Percentiles rank a stretch among this genome's conserved stretches.
These are phyloP conservation scores for Lentinula sp. DNA, from an alignment of 768 basidiomycete species.

Conservation along the genomic window DNA sequence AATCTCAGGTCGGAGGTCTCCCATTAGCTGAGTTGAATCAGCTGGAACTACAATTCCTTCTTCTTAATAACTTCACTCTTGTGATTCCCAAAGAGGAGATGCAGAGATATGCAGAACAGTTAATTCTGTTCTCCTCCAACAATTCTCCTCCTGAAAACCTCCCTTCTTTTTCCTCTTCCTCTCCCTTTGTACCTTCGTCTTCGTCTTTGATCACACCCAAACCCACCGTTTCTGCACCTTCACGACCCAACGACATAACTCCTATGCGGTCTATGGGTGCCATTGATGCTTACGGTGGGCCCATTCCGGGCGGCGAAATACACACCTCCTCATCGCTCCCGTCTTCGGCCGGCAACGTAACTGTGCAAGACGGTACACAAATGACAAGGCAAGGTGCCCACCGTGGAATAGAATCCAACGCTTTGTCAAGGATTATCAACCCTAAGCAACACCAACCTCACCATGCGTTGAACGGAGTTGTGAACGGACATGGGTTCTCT, in stretches of 20 bases:
- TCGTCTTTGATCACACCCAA: constrained; percentile 12
- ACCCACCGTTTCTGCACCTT: constrained; percentile 9
- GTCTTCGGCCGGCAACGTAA: not conserved
- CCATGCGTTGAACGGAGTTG: constrained; percentile 1
- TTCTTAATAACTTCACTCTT: constrained; percentile 91
- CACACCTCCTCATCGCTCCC: not conserved
- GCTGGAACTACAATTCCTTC: constrained; percentile 93
- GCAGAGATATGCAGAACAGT: constrained; percentile 90
- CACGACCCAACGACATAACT: constrained; percentile 17
- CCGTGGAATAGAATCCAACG: not conserved
- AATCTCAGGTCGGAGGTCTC: constrained; percentile 82
- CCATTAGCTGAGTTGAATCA: constrained; percentile 92
- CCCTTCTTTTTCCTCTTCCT: constrained; percentile 2
- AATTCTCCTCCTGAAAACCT: constrained; percentile 12
- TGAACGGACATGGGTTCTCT: not conserved
- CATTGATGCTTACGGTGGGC: constrained; percentile 44
- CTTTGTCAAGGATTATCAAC: constrained; percentile 2
- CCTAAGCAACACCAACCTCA: not conserved
- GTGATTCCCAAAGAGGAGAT: constrained; percentile 87
- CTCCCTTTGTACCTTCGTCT: constrained; percentile 9
- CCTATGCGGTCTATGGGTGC: constrained; percentile 49
- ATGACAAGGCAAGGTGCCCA: constrained; percentile 1
- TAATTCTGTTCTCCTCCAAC: constrained; percentile 61
- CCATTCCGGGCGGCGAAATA: constrained; percentile 22
- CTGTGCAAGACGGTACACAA: not conserved